Evolutionary conservation across 1,139 yeast genomes (phyloP), one percentile per base, ranked within the genome.

Genomic region (Yamadazyma dendronema): DNA sequence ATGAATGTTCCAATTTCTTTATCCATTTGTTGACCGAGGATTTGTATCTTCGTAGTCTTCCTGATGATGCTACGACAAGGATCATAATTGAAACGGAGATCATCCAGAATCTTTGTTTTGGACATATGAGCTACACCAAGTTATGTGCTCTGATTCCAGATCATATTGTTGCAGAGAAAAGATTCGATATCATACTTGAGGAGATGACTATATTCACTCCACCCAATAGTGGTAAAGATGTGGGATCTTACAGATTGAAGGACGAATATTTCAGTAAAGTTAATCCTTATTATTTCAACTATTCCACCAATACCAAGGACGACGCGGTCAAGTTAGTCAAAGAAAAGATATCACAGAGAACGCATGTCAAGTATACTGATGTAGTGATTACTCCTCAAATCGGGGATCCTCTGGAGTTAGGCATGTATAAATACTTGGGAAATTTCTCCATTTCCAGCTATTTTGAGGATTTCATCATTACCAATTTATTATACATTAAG

Each of bases 221-320:
- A 0, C 95, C 97, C 0, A 62, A 65, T 10, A 79, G 83, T 0
- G 51, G 77, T 2, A 76, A 75, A 34, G 94, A 85, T 44, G 67
- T 75, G 23, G 96, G 97, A 1, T 60, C 72, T 7, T 90, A 85
- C 53, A 63, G 74, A 24, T 65, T 92, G 36, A 87, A 84, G 49
- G 77, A 77, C 2, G 76, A 77, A 42, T 74, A 66, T 43, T 65
- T 68, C 37, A 62, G 60, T 4, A 65, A 72, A 28, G 70, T 90
- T 21, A 90, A 90, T 53, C 95, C 97, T 0, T 90, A 81, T 53
- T 90, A 84, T 56, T 73, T 86, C 44, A 89, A 88, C 50, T 84
- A 84, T 49, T 67, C 86, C 0, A 66, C 94, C 0, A 88, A 89
- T 47, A 81, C 80, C 37, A 76, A 90, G 41, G 96, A 89, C 40